Evolutionary conservation across 2,329 filamentous ascomycete genomes (phyloP), one percentile per base, ranked within the genome.

Genomic region (Dissoconium aciculare): DNA sequence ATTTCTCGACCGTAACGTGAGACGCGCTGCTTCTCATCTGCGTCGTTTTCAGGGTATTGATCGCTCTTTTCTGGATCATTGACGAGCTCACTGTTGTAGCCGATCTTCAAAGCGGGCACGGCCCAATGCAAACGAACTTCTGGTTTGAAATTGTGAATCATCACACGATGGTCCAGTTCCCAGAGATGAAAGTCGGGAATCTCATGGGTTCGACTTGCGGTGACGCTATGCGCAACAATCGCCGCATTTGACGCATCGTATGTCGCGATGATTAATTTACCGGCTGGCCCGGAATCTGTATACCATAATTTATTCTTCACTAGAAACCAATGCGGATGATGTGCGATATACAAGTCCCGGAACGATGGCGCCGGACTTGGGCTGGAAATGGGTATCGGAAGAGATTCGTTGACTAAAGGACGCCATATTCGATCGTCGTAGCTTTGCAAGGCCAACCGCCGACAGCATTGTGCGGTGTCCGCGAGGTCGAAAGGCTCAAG

Each of bases 311-410:
- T 85, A 50, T 80, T 64, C 30, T 69, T 72, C 0, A 80, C 66
- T 1, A 94, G 62, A 47, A 92, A 93, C 85, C 85, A 94, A 45
- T 76, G 72, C 0, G 78, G 76, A 40, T 89, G 69, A 50, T 89
- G 79, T 12, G 74, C 66, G 25, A 67, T 59, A 51, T 79, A 93
- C 2, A 93, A 67, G 15, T 78, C 66, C 34, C 70, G 71, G 55
- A 75, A 93, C 14, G 64, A 74, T 2, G 57, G 43, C 45, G 67
- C 74, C 5, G 76, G 74, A 5, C 63, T 64, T 0, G 74, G 62
- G 1, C 55, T 55, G 1, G 56, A 54, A 15, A 84, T 56, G 11
- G 53, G 45, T 17, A 67, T 57, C 0, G 77, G 76, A 0, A 89
- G 59, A 39, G 81, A 73, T 4, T 64, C 55, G 46, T 83, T 74